Conservation (phyloP, 768 basidiomycete genomes). For the Phlebiopsis flavidoalba region DNA sequence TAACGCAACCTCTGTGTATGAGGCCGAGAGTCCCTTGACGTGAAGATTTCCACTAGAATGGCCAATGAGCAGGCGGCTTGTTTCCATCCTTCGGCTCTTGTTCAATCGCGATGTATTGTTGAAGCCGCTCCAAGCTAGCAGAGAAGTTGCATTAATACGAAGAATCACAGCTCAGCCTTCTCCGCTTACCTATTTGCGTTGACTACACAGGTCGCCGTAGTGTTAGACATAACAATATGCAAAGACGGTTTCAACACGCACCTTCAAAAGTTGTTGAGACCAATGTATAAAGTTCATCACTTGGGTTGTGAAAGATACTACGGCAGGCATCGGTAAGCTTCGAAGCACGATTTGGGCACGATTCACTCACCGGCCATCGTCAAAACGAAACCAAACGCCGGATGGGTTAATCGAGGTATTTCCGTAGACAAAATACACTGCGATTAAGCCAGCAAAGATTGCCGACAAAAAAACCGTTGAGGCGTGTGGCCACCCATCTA, state of each 20-base stretch:
- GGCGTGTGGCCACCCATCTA: constrained; percentile 43
- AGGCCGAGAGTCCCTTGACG: constrained; percentile 47
- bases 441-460: constrained; percentile 43
- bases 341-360: neutral
- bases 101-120: constrained; percentile 49
- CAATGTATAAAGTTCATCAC: constrained; percentile 45
- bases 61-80: constrained; percentile 60
- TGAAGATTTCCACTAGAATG: constrained; percentile 46
- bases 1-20: constrained; percentile 32
- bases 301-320: constrained; percentile 47
- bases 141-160: neutral
- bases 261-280: constrained; percentile 42
- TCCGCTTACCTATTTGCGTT: constrained; percentile 33
- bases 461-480: constrained; percentile 55
- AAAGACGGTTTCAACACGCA: constrained; percentile 9
- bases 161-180: neutral
- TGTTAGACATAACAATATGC: constrained; percentile 25
- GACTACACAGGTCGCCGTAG: constrained; percentile 42
- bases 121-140: constrained; percentile 42
- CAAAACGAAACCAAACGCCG: constrained; percentile 27
- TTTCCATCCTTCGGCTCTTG: constrained; percentile 38
- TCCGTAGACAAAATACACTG: constrained; percentile 45
- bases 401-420: constrained; percentile 23
- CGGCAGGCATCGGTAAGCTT: neutral
- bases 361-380: constrained; percentile 34